Evolutionary conservation across 208 protist species (phyloP).

Genomic region (Kentomonas sorsogonicus): DNA sequence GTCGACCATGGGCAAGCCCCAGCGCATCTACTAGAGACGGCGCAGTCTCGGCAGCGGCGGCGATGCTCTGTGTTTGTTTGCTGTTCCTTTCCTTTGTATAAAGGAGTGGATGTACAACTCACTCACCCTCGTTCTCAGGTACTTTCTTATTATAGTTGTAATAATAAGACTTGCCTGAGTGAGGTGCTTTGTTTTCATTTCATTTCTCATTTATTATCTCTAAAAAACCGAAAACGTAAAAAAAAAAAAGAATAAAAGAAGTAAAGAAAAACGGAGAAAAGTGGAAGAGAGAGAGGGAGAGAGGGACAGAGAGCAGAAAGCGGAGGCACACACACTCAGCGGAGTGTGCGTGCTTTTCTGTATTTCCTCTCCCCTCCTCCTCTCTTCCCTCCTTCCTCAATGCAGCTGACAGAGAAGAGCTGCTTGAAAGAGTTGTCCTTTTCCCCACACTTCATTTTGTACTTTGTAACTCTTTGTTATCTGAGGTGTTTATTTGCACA

Average conservation of each 20-base stretch:
- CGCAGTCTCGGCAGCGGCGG: no score
- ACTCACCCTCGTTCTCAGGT: not conserved
- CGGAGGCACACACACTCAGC: not conserved
- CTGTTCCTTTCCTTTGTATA: not conserved
- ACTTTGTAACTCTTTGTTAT: no score
- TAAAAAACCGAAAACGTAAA: not conserved
- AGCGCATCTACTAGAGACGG: constrained; percentile 97
- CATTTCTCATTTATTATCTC: constrained; percentile 10
- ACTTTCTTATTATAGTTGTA: not conserved
- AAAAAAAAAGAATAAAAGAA: not conserved
- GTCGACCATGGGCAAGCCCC: constrained; percentile 97
- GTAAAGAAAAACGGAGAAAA: not conserved
- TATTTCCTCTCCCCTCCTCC: constrained; percentile 2
- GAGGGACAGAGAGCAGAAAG: not conserved
- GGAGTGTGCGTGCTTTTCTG: not conserved
- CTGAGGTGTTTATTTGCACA: no score
- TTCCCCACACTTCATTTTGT: no score
- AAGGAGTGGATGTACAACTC: not conserved
- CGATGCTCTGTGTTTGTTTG: no score
- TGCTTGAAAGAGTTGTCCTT: no score
- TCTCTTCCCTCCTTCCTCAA: constrained; percentile 9
- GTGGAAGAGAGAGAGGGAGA: not conserved
- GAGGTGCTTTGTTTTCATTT: constrained; percentile 1
- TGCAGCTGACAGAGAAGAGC: no score
- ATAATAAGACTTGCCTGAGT: not conserved